These are phyloP conservation scores for Populus tremula DNA, from an alignment of 345 rosid genomes.

Conservation along the genomic window DNA sequence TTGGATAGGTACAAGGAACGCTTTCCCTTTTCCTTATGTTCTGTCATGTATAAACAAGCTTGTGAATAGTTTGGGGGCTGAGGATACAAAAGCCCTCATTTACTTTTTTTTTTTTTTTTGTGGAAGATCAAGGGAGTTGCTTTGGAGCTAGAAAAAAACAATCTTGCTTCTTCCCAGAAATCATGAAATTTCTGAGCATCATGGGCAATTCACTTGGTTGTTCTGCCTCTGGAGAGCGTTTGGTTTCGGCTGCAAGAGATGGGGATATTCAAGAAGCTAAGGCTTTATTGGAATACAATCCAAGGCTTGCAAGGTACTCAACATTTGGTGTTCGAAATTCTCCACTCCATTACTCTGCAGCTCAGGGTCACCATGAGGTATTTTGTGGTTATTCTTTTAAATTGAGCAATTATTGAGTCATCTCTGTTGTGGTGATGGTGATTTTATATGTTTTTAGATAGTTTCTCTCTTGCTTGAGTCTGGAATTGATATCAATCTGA, in stretches of 20 bases:
- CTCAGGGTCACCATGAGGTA: conserved; percentile 99
- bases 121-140: neutral
- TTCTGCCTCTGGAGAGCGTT: conserved; percentile 97
- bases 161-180: neutral
- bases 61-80: conserved; percentile 1
- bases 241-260: conserved; percentile 97
- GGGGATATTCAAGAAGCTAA: conserved; percentile 95
- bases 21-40: neutral
- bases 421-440: conserved; percentile 12
- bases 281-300: conserved; percentile 89
- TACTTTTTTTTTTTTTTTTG: neutral
- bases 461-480: conserved; percentile 92
- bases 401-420: neutral
- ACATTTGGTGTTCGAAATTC: conserved; percentile 96
- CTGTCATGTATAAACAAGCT: neutral
- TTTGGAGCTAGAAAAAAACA: neutral
- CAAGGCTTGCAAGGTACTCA: conserved; percentile 85
- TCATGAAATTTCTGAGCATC: conserved; percentile 76
- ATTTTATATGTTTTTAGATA: conserved; percentile 47
- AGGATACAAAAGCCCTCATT: neutral
- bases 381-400: neutral
- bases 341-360: conserved; percentile 95
- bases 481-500: conserved; percentile 93
- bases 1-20: conserved; percentile 7
- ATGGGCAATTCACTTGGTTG: conserved; percentile 96